Base-by-base conservation (phyloP, 495 filamentous ascomycete genomes). In the Copromyces sp. region DNA sequence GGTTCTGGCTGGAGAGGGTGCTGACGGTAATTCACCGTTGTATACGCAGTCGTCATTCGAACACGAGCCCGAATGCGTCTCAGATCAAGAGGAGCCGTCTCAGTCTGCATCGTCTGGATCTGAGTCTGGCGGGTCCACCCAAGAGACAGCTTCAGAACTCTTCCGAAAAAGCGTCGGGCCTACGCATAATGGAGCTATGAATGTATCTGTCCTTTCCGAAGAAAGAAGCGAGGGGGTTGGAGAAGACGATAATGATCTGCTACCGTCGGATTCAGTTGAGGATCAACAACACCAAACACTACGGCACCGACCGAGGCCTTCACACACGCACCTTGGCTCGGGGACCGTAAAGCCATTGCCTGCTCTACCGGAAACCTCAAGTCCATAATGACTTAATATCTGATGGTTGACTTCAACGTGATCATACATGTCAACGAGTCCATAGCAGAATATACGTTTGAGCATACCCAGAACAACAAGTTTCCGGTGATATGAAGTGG, bases 261-360 rank as follows among this genome's bases (percentile, higher is more conserved):
- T 35, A 32, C 53, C 32, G 53, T 29, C 35, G 12, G 14, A 35
- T 35, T 65, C 29, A 29, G 37, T 17, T 17, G 59, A 53, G 44
- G 9, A 45, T 59, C 20, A 61, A 42, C 71, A 35, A 24, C 39
- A 45, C 40, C 37, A 70, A n/a, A 20, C 42, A 20, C 70, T 71
- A 40, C 41, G 35, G 9, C 70, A 37, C 32, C 70, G 44, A 32
- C 29, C 69, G 12, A 69, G 59, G 45, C 39, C 69, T 20, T 1
- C 53, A 9, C 45, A 16, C 40, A 65, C 69, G 9, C 78, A 77
- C 39, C 32, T 74, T 24, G 71, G 75, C n/a, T 75, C 74, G 20
- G 77, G 77, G 14, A 68, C 79, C 24, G 79, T 81, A 70, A 86
- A 87, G 73, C 85, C 84, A 2, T 71, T 87, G n/a, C 85, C 86